A percentile compares a stretch with the other conserved stretches of the same genome.
Conservation (phyloP, 2,329 filamentous ascomycete genomes). For the Sclerotinia spermophila region DNA sequence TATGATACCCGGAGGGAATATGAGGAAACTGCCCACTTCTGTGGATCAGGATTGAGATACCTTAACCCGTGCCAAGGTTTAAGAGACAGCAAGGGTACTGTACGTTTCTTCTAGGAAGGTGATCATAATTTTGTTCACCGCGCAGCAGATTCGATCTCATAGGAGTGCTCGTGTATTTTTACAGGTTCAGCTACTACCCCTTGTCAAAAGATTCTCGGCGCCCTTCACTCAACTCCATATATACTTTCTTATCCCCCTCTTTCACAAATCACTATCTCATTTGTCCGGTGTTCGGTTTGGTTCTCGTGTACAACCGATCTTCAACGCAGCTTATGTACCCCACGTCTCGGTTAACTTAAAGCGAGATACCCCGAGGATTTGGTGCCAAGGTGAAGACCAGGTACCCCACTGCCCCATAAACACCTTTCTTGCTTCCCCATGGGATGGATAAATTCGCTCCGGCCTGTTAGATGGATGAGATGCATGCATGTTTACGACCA, state of each 20-base stretch:
- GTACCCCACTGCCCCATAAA: constrained; percentile 15
- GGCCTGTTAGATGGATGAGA: background rate
- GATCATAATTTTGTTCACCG: background rate
- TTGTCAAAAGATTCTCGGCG: background rate
- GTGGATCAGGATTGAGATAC: background rate
- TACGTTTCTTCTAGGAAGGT: background rate
- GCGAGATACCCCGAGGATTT: constrained; percentile 16
- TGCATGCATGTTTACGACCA: constrained; percentile 5
- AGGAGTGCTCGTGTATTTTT: background rate
- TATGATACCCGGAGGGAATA: constrained; percentile 8
- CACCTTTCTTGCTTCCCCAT: constrained; percentile 9
- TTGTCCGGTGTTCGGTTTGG: background rate
- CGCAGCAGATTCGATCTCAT: background rate
- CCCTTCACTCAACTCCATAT: background rate
- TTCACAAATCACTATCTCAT: background rate
- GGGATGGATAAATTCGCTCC: constrained; percentile 14
- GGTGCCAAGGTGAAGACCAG: constrained; percentile 10
- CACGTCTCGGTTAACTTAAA: background rate
- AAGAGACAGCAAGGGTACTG: background rate
- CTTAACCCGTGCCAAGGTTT: background rate
- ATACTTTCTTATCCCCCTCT: background rate
- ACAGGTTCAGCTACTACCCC: background rate
- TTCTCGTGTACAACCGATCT: background rate
- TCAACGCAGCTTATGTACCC: constrained; percentile 1
- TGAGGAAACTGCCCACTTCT: background rate